Conservation (phyloP, 2,329 filamentous ascomycete species). For the Alternaria brassicicola region DNA sequence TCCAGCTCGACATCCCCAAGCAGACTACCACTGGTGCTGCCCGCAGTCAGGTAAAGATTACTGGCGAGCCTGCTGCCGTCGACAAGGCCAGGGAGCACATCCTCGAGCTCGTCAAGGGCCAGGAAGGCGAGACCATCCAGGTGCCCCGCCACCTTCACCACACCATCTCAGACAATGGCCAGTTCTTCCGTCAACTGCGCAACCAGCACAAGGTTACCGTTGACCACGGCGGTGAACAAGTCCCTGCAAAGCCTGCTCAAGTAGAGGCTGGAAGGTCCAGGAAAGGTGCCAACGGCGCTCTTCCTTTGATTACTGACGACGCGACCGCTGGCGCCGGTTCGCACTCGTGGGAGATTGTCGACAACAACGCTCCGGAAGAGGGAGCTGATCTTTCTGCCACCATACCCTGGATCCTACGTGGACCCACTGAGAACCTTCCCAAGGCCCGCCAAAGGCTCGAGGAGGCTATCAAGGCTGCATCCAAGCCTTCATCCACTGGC, state of each 20-base stretch:
- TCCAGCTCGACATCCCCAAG: slow-evolving; percentile 88
- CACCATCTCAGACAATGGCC: slow-evolving; percentile 81
- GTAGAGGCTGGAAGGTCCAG: slow-evolving; percentile 54
- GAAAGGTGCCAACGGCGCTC: slow-evolving; percentile 64
- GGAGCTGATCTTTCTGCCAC: slow-evolving; percentile 60
- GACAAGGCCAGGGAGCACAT: slow-evolving; percentile 89
- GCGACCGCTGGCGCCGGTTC: slow-evolving; percentile 62
- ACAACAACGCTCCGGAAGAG: slow-evolving; percentile 61
- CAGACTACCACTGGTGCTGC: slow-evolving; percentile 72
- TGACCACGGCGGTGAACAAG: slow-evolving; percentile 81
- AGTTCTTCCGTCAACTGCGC: slow-evolving; percentile 89
- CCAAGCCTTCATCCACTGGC: slow-evolving; percentile 74
- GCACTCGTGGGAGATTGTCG: slow-evolving; percentile 84
- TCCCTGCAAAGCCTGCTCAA: slow-evolving; percentile 71
- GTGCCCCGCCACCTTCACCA: slow-evolving; percentile 86
- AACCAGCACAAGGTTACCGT: slow-evolving; percentile 88
- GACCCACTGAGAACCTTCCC: slow-evolving; percentile 75
- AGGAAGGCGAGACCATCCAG: slow-evolving; percentile 85
- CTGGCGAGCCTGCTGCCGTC: slow-evolving; percentile 78
- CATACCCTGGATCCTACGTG: slow-evolving; percentile 89
- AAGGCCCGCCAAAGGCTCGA: slow-evolving; percentile 80
- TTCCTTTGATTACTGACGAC: slow-evolving; percentile 93
- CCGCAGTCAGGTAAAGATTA: slow-evolving; percentile 84
- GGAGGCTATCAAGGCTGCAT: slow-evolving; percentile 73
- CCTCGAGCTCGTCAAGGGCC: slow-evolving; percentile 76